phyloP scores from a whole-genome alignment of 1,284 basidiomycete species.

The Cutaneotrichosporon cutaneum region DNA sequence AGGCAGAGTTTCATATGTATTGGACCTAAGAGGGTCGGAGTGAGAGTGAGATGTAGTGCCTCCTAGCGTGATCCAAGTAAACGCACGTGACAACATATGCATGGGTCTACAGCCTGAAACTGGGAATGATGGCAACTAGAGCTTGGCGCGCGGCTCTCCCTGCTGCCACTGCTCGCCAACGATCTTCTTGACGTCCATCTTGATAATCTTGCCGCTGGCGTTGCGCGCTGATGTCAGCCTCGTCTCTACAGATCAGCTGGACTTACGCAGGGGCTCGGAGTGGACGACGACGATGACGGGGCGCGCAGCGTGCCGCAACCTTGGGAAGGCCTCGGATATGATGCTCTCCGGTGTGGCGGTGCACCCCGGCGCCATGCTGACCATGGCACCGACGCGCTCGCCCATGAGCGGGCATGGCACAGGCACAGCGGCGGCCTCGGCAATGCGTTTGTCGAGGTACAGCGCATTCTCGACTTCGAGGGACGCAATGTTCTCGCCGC shows the following conservation, averaged over 20 bases:
- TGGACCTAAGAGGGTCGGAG: background rate
- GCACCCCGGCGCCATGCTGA: slow-evolving; percentile 28
- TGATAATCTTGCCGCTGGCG: slow-evolving; percentile 21
- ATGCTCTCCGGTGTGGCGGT: slow-evolving; percentile 10
- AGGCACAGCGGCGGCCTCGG: slow-evolving; percentile 43
- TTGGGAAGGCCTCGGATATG: slow-evolving; percentile 8
- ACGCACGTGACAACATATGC: background rate
- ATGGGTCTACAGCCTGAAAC: background rate
- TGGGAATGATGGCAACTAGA: slow-evolving; percentile 6
- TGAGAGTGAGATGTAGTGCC: background rate
- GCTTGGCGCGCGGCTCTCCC: slow-evolving; percentile 10
- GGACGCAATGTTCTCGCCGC: slow-evolving; percentile 46
- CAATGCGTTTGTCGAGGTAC: slow-evolving; percentile 33
- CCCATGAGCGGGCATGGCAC: slow-evolving; percentile 41
- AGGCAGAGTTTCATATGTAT: too few species aligned
- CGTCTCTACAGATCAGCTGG: background rate
- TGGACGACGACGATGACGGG: slow-evolving; percentile 21
- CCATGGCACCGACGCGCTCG: slow-evolving; percentile 42
- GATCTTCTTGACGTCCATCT: slow-evolving; percentile 20
- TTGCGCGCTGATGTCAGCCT: slow-evolving; percentile 18
- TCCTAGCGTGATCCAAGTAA: background rate
- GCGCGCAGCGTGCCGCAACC: slow-evolving; percentile 21
- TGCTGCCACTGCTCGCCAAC: slow-evolving; percentile 33
- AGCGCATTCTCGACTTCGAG: slow-evolving; percentile 47
- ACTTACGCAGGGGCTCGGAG: slow-evolving; percentile 23